These are phyloP conservation scores for Herpetomonas muscarum DNA, from an alignment of 208 protist genomes.

Conservation along the genomic window DNA sequence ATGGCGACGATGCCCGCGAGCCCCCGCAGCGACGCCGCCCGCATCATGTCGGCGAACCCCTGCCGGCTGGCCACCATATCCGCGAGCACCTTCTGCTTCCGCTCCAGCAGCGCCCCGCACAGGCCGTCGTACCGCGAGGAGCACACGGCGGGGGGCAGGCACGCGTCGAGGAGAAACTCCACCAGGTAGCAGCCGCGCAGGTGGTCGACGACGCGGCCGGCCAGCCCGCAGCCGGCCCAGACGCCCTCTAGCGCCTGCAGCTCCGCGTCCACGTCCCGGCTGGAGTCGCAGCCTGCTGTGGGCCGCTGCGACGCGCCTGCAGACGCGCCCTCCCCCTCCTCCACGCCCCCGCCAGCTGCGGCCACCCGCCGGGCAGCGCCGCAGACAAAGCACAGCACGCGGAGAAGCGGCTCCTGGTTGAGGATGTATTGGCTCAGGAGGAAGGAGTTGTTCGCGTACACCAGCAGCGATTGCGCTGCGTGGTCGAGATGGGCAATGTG, in stretches of 20 bases:
- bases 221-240: conserved; percentile 40
- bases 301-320: background rate
- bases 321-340: background rate
- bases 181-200: conserved; percentile 72
- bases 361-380: conserved; percentile 31
- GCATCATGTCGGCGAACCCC: conserved; percentile 45
- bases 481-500: conserved; percentile 55
- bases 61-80: conserved; percentile 58
- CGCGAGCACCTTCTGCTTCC: conserved; percentile 60
- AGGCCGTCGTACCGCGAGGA: conserved; percentile 83
- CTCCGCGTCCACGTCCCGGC: conserved; percentile 51
- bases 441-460: conserved; percentile 76
- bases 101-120: conserved; percentile 34
- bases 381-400: conserved; percentile 66
- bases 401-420: conserved; percentile 37
- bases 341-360: conserved; percentile 6
- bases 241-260: conserved; percentile 40
- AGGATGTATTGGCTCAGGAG: conserved; percentile 52
- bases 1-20: conserved; percentile 59
- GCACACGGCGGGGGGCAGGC: conserved; percentile 83
- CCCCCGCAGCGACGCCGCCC: conserved; percentile 43
- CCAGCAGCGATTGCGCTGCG: conserved; percentile 65
- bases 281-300: background rate
- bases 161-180: conserved; percentile 86
- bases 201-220: conserved; percentile 28